A percentile compares a stretch with the other conserved stretches of the same genome.
phyloP scores from a whole-genome alignment of 108 stramenopile genomes.

The Licmophora abbreviata region DNA sequence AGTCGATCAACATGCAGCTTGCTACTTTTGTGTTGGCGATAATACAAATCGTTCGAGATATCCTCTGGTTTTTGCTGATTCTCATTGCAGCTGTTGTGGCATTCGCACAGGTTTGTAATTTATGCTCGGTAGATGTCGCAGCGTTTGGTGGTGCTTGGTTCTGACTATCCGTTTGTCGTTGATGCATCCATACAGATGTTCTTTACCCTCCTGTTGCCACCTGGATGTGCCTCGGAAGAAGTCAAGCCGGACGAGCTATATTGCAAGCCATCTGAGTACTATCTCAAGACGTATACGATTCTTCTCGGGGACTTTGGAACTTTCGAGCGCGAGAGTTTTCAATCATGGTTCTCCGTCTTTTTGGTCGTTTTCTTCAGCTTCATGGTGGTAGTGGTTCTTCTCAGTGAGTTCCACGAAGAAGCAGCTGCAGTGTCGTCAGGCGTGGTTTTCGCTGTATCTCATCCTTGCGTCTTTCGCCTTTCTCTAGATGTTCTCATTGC shows the following conservation, averaged over 20 bases:
- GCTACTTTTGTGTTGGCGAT: slow-evolving; percentile 52
- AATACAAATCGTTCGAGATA: slow-evolving; percentile 45
- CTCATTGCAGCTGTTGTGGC: slow-evolving; percentile 34
- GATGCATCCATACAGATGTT: slow-evolving; percentile 40
- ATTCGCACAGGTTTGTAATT: slow-evolving; percentile 25
- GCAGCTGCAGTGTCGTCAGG: neutral
- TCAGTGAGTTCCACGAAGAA: no score
- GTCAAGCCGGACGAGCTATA: neutral
- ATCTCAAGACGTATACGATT: slow-evolving; percentile 37
- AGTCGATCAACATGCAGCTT: slow-evolving; percentile 47
- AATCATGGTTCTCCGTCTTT: slow-evolving; percentile 28
- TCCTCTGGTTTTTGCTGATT: slow-evolving; percentile 53
- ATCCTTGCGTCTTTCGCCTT: no score
- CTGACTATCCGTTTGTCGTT: neutral
- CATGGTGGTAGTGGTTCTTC: slow-evolving; percentile 21
- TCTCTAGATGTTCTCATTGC: slow-evolving; percentile 67
- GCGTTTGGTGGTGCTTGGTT: neutral
- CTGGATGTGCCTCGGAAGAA: slow-evolving; percentile 21
- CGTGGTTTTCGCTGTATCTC: slow-evolving; percentile 16
- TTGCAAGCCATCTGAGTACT: slow-evolving; percentile 46
- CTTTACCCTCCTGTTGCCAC: slow-evolving; percentile 38
- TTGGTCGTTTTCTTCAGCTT: slow-evolving; percentile 32
- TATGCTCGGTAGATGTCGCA: slow-evolving; percentile 1
- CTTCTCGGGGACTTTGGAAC: slow-evolving; percentile 38
- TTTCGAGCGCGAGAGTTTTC: slow-evolving; percentile 27